Percentiles rank a stretch among this genome's conserved stretches.
Conservation (phyloP, 106 monocot species). For the Dioscorea alata region DNA sequence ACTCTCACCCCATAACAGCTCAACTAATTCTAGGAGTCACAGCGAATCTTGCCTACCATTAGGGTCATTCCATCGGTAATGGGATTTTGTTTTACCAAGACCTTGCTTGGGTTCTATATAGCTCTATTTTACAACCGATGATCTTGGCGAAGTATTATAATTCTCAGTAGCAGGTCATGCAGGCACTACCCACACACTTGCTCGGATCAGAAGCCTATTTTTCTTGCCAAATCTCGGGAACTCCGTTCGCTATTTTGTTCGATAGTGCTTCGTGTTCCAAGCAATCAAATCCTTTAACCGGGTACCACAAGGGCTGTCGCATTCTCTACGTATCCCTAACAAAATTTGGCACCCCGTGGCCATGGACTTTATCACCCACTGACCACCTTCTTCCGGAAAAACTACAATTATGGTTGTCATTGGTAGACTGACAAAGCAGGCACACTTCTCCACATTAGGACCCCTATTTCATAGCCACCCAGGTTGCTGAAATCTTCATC, state of each 20-base stretch:
- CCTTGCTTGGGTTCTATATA: too few species aligned
- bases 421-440: not conserved
- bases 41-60: too few species aligned
- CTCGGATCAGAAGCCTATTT: not conserved
- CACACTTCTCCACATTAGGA: not conserved
- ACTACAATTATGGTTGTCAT: not conserved
- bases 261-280: not conserved
- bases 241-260: not conserved
- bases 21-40: too few species aligned
- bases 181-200: too few species aligned
- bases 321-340: not conserved
- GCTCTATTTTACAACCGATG: too few species aligned
- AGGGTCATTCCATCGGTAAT: too few species aligned
- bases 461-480: not conserved
- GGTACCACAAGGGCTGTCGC: not conserved
- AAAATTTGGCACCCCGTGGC: not conserved
- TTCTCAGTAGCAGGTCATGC: too few species aligned
- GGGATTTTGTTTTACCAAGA: too few species aligned
- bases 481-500: not conserved
- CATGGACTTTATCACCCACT: not conserved
- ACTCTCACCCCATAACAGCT: too few species aligned
- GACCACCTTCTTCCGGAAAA: not conserved
- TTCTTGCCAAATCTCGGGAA: not conserved
- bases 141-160: too few species aligned
- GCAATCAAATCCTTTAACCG: not conserved